Evolutionary conservation across 2,329 filamentous ascomycete genomes (phyloP).

Genomic region (Ophiostoma montium): DNA sequence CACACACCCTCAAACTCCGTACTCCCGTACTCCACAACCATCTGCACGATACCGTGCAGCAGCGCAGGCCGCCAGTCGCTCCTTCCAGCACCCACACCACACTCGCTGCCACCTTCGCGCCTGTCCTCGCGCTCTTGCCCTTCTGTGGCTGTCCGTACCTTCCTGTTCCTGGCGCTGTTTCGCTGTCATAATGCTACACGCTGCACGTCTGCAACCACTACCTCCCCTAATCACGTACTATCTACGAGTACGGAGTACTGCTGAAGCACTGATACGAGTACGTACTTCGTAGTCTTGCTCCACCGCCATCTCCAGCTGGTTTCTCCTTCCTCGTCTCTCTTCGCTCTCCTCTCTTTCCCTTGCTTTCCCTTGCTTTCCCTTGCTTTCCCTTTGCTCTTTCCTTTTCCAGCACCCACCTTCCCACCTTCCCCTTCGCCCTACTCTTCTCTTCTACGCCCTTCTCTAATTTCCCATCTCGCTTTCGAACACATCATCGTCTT

Average conservation of each 20-base stretch:
- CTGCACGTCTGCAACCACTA: constrained; percentile 3
- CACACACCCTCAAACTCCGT: constrained; percentile 1
- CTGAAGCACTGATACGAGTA: not conserved
- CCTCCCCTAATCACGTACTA: not conserved
- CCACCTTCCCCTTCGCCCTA: constrained; percentile 6
- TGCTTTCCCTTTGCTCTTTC: constrained; percentile 17
- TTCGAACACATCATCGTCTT: not conserved
- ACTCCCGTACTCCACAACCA: not conserved
- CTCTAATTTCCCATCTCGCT: constrained; percentile 3
- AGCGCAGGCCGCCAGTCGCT: not conserved
- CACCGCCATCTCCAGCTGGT: constrained; percentile 11
- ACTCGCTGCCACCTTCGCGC: constrained; percentile 3
- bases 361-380: constrained; percentile 17
- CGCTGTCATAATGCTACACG: constrained; percentile 7
- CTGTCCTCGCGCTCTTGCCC: not conserved
- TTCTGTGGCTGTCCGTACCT: not conserved
- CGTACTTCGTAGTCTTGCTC: not conserved
- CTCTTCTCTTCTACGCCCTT: not conserved
- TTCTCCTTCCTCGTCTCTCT: constrained; percentile 11
- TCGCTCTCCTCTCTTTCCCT: constrained; percentile 18
- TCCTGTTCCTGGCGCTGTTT: constrained; percentile 17
- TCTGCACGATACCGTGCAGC: not conserved
- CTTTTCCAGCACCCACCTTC: not conserved
- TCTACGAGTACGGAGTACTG: not conserved
- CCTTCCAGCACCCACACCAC: constrained; percentile 5